Conservation (phyloP, 148 eudicot species). For the Cornus florida region DNA sequence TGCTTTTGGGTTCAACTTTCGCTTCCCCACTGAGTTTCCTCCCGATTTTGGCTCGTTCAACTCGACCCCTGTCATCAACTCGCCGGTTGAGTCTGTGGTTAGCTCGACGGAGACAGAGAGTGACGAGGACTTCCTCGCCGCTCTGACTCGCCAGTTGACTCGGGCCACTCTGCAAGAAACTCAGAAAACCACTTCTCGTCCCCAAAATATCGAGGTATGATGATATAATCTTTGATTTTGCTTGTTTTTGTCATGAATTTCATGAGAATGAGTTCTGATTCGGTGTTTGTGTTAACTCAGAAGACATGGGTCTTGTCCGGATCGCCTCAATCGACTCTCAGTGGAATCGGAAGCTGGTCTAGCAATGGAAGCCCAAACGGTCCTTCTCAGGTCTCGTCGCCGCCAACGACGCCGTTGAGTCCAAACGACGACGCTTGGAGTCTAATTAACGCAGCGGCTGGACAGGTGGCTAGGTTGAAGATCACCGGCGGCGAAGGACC, state of each 20-base stretch:
- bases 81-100: slow-evolving; percentile 39
- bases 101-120: slow-evolving; percentile 48
- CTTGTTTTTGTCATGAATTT: not conserved
- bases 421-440: slow-evolving; percentile 42
- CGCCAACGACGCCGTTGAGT: slow-evolving; percentile 37
- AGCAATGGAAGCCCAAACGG: slow-evolving; percentile 43
- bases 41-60: slow-evolving; percentile 9
- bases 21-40: slow-evolving; percentile 22
- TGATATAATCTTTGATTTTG: not conserved
- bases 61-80: slow-evolving; percentile 10
- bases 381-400: slow-evolving; percentile 32
- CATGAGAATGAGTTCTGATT: slow-evolving; percentile 2
- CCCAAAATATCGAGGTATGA: slow-evolving; percentile 22
- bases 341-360: slow-evolving; percentile 35
- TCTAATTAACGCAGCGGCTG: slow-evolving; percentile 54
- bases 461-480: slow-evolving; percentile 49
- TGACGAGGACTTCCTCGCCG: slow-evolving; percentile 44
- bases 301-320: slow-evolving; percentile 39
- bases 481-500: slow-evolving; percentile 37
- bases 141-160: slow-evolving; percentile 48
- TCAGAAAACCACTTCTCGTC: not conserved
- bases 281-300: slow-evolving; percentile 21
- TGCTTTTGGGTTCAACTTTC: not conserved
- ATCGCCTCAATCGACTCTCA: slow-evolving; percentile 73
- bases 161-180: slow-evolving; percentile 33